Conservation (phyloP, 1,284 basidiomycete genomes). For the Tilletia caries region DNA sequence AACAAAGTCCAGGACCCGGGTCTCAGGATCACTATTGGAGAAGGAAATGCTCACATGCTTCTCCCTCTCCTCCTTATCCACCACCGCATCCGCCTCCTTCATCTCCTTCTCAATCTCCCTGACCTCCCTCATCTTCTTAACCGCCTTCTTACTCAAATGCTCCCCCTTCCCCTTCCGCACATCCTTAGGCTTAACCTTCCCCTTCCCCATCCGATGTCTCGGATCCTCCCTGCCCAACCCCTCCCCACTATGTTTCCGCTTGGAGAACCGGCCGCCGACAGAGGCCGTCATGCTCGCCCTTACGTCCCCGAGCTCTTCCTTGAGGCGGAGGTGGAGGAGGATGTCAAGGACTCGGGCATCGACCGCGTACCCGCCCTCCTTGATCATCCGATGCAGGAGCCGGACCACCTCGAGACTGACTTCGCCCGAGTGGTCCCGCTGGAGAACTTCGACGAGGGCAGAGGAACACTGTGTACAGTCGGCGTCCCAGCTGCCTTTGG, state of each 20-base stretch:
- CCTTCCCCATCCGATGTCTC: constrained; percentile 60
- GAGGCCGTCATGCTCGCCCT: constrained; percentile 64
- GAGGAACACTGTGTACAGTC: constrained; percentile 76
- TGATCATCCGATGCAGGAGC: constrained; percentile 90
- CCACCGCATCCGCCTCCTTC: constrained; percentile 75
- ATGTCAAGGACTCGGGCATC: constrained; percentile 84
- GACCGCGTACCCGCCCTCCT: constrained; percentile 83
- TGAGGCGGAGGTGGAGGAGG: constrained; percentile 79
- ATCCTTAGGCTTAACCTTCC: constrained; percentile 32
- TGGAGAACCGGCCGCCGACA: constrained; percentile 62
- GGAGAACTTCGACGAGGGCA: constrained; percentile 76
- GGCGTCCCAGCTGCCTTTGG: constrained; percentile 54
- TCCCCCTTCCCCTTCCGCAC: constrained; percentile 44
- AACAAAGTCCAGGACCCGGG: no score
- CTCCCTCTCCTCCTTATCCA: constrained; percentile 86
- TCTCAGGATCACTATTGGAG: no score
- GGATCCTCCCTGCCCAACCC: constrained; percentile 58
- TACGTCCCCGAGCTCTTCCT: constrained; percentile 73
- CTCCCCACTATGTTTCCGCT: constrained; percentile 59
- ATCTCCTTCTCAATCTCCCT: constrained; percentile 48
- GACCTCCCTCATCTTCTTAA: constrained; percentile 44
- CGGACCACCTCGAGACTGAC: constrained; percentile 85
- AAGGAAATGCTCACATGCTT: constrained; percentile 72
- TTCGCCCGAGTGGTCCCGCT: constrained; percentile 71
- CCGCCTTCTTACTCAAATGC: constrained; percentile 48